phyloP scores from a whole-genome alignment of 441 rosid genomes.

The Bocquillonia castaneifolia region DNA sequence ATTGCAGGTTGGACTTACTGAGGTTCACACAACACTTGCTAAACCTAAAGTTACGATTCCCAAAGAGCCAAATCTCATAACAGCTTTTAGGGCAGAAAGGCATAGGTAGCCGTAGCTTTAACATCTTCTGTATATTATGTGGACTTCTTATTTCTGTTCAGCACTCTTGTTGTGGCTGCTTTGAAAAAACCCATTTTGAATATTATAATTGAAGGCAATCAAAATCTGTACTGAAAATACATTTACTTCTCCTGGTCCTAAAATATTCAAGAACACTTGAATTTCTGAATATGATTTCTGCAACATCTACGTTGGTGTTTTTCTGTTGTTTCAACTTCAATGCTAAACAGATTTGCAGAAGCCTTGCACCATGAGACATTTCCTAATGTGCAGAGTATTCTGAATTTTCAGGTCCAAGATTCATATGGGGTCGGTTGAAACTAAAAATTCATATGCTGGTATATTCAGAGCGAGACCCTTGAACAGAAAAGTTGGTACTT shows the following conservation, averaged over 20 bases:
- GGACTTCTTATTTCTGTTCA: background rate
- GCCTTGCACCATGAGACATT: background rate
- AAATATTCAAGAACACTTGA: too few species aligned
- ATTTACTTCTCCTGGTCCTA: too few species aligned
- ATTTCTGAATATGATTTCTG: too few species aligned
- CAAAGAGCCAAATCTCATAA: slow-evolving; percentile 63
- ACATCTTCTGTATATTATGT: background rate
- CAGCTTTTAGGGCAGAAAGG: slow-evolving; percentile 63
- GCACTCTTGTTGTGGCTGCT: background rate
- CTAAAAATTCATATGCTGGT: slow-evolving; percentile 30
- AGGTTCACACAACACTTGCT: slow-evolving; percentile 23
- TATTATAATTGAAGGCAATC: background rate
- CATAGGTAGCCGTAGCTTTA: slow-evolving; percentile 37
- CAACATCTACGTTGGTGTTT: background rate
- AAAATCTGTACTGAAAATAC: background rate
- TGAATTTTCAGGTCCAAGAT: slow-evolving; percentile 48
- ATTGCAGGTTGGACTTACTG: slow-evolving; percentile 42
- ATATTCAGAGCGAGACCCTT: slow-evolving; percentile 45
- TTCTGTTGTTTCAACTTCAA: background rate
- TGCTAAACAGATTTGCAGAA: background rate
- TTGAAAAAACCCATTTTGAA: background rate
- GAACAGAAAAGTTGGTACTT: slow-evolving; percentile 45
- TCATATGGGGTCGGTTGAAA: slow-evolving; percentile 34
- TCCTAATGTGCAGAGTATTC: slow-evolving; percentile 9
- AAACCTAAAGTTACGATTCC: slow-evolving; percentile 65